phyloP scores from a whole-genome alignment of 2,329 filamentous ascomycete genomes.

The Fonsecaea nubica region DNA sequence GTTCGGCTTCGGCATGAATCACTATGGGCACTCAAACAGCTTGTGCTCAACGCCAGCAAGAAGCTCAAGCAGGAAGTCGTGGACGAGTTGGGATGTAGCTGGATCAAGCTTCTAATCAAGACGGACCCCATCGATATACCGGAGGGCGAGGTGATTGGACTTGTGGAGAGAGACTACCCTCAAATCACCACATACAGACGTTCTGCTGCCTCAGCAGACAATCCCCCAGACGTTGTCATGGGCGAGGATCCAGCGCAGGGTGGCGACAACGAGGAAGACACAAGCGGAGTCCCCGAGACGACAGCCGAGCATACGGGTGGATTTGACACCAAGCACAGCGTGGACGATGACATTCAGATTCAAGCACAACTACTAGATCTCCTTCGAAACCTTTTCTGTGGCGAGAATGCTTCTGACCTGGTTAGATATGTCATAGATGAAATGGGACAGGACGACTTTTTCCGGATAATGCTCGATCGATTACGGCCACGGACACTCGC shows the following conservation, averaged over 20 bases:
- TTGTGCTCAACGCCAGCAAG: slow-evolving; percentile 74
- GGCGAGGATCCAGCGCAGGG: slow-evolving; percentile 42
- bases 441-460: slow-evolving; percentile 77
- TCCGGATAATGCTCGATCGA: slow-evolving; percentile 80
- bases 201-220: slow-evolving; percentile 10
- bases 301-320: slow-evolving; percentile 70
- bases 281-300: slow-evolving; percentile 24
- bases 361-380: slow-evolving; percentile 92
- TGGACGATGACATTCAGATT: slow-evolving; percentile 79
- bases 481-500: slow-evolving; percentile 63
- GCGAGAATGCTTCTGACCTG: slow-evolving; percentile 68
- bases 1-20: slow-evolving; percentile 82
- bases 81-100: slow-evolving; percentile 76
- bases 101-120: slow-evolving; percentile 80
- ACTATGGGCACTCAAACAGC: slow-evolving; percentile 91
- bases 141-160: slow-evolving; percentile 39
- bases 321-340: slow-evolving; percentile 66
- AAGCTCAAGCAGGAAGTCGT: slow-evolving; percentile 78
- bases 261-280: slow-evolving; percentile 7
- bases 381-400: slow-evolving; percentile 84
- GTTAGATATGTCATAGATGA: slow-evolving; percentile 82
- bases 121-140: slow-evolving; percentile 53
- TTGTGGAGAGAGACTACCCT: slow-evolving; percentile 39
- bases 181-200: slow-evolving; percentile 18
- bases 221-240: slow-evolving; percentile 39